Evolutionary conservation across 2,329 filamentous ascomycete species (phyloP).

Genomic region (Akanthomyces muscarius): DNA sequence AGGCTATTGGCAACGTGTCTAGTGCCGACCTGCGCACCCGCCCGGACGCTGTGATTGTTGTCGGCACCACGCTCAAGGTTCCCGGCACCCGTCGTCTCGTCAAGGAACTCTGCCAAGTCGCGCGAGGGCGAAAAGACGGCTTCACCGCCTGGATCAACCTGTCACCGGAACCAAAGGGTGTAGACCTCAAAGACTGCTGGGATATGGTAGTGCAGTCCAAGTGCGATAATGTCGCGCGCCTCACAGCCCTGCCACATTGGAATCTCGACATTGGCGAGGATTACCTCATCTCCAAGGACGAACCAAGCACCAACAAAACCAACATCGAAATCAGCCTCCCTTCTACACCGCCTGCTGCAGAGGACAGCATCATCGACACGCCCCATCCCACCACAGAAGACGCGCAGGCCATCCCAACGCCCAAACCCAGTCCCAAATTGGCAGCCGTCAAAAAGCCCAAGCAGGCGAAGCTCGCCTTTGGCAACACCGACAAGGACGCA

Average conservation of each 20-base stretch:
- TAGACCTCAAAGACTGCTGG: conserved; percentile 88
- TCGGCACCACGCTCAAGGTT: conserved; percentile 92
- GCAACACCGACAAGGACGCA: conserved; percentile 20
- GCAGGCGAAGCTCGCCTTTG: conserved; percentile 50
- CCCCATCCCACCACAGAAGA: conserved; percentile 39
- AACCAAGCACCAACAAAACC: conserved; percentile 38
- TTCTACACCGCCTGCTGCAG: conserved; percentile 25
- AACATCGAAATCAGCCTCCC: conserved; percentile 28
- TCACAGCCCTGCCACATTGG: conserved; percentile 61
- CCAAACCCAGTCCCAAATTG: conserved; percentile 52
- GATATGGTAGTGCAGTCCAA: conserved; percentile 84
- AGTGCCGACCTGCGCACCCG: conserved; percentile 78
- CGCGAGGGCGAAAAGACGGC: conserved; percentile 77
- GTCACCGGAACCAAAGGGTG: conserved; percentile 74
- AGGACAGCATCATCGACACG: conserved; percentile 20
- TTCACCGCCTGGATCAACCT: conserved; percentile 94
- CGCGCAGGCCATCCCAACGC: conserved; percentile 52
- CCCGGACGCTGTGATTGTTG: conserved; percentile 89
- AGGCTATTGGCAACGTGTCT: conserved; percentile 90
- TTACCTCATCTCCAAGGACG: conserved; percentile 43
- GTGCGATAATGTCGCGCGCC: conserved; percentile 79
- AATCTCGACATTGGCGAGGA: conserved; percentile 51
- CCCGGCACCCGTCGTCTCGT: conserved; percentile 87
- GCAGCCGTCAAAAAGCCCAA: conserved; percentile 45
- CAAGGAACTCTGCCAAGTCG: conserved; percentile 82